Evolutionary conservation across 768 basidiomycete genomes (phyloP).

Genomic region (Thelephora aurantiotincta): DNA sequence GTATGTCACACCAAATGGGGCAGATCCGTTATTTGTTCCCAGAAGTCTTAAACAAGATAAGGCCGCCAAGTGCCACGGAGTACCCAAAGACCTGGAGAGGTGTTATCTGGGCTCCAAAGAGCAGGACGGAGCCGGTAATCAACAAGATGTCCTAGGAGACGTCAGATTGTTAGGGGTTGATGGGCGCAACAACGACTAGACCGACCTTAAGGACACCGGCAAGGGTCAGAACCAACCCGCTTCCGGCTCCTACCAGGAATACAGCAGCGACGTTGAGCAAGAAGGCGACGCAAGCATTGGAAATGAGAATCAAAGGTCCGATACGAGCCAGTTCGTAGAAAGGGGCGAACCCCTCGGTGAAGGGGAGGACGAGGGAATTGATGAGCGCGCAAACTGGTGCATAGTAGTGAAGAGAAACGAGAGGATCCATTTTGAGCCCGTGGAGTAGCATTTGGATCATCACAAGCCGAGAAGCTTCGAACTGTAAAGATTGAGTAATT

Average conservation of each 20-base stretch:
- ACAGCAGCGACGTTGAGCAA: constrained; percentile 87
- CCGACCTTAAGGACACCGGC: constrained; percentile 86
- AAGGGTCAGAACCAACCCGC: constrained; percentile 79
- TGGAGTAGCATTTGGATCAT: constrained; percentile 94
- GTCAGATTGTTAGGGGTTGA: not conserved
- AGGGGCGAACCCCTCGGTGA: constrained; percentile 84
- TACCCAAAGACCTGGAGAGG: constrained; percentile 84
- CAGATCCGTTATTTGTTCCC: constrained; percentile 34
- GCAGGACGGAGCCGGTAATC: constrained; percentile 77
- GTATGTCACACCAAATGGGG: not conserved
- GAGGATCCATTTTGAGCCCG: constrained; percentile 94
- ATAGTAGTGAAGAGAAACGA: constrained; percentile 92
- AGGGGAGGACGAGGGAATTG: constrained; percentile 75
- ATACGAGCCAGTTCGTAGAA: constrained; percentile 51
- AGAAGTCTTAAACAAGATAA: constrained; percentile 74
- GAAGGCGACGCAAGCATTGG: constrained; percentile 83
- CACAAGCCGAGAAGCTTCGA: constrained; percentile 88
- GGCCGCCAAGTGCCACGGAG: constrained; percentile 72
- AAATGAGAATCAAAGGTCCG: constrained; percentile 48
- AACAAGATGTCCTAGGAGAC: constrained; percentile 74
- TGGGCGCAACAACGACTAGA: constrained; percentile 3
- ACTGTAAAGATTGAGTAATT: constrained; percentile 25
- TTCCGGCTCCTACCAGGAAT: constrained; percentile 81
- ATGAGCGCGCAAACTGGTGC: constrained; percentile 89
- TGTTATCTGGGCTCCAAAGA: constrained; percentile 73